These are phyloP conservation scores for Flammula alnicola DNA, from an alignment of 1,284 basidiomycete genomes.

Conservation along the genomic window DNA sequence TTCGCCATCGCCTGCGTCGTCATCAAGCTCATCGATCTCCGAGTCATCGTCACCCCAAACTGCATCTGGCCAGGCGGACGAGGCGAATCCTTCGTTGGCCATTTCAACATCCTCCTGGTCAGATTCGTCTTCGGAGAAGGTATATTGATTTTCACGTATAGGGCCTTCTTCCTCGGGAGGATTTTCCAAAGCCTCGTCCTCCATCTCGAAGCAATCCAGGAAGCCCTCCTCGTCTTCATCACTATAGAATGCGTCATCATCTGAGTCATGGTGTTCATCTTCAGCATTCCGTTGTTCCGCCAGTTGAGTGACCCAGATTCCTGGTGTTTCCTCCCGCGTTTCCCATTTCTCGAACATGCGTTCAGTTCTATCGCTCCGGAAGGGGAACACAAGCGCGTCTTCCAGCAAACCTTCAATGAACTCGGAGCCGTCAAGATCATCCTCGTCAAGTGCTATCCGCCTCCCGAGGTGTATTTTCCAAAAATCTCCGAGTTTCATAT, in stretches of 20 bases:
- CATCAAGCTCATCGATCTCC: not conserved
- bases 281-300: not conserved
- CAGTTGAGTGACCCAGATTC: constrained; percentile 31
- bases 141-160: not conserved
- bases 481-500: constrained; percentile 33
- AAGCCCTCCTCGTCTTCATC: not conserved
- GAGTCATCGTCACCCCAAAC: not conserved
- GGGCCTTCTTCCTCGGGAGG: constrained; percentile 1
- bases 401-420: constrained; percentile 38
- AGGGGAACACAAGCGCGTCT: constrained; percentile 33
- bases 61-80: not conserved
- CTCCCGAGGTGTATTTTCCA: constrained; percentile 43
- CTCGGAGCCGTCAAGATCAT: constrained; percentile 37
- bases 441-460: constrained; percentile 32
- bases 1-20: not conserved
- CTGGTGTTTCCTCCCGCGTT: constrained; percentile 26
- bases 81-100: not conserved
- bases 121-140: not conserved
- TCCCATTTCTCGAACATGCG: constrained; percentile 23
- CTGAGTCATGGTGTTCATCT: not conserved
- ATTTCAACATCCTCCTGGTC: not conserved
- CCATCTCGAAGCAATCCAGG: not conserved
- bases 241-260: not conserved
- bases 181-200: not conserved
- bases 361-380: not conserved